Evolutionary conservation across 306 rosid genomes (phyloP), one percentile per base, ranked within the genome.

Genomic region (Quercus gilva): DNA sequence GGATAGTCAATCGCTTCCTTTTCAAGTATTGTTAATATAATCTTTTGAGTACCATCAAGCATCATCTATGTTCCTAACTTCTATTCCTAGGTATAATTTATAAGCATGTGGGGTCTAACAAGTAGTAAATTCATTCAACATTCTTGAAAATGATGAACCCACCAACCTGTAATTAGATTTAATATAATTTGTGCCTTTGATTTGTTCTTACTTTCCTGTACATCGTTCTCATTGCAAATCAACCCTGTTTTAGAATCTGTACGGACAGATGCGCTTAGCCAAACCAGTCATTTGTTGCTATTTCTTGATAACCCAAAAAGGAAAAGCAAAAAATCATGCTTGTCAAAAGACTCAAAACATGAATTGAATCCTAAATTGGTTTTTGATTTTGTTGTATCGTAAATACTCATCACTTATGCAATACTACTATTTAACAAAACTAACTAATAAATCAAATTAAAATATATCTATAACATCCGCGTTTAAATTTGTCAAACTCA

Each of bases 21-120:
- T 61, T 71, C 69, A 80, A 80, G 87, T 76, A n/a, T 76, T 13
- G 53, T 33, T 19, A 65, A 10, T 35, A 19, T 8, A 33, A 33
- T 35, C 45, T 60, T 23, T 60, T 26, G 33, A 49, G 53, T 49
- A 49, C 53, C 4, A 49, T 49, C 15, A 49, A 49, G 17, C 53
- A 49, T 12, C 53, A 49, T 12, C 15, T 49, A 49, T 49, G 53
- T 41, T 41, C 45, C 45, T n/a, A n/a, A n/a, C n/a, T n/a, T n/a
- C n/a, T 58, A 13, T 58, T 58, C 28, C 15, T 58, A 21, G 21
- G 23, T 11, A 9, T 67, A 67, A 28, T 14, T 67, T 78, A 75
- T 68, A 73, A 78, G 61, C 84, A 82, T 80, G 81, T 80, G 81
- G 76, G 26, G 33, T 70, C 43, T 81, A 76, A 55, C 45, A 53